Evolutionary conservation across 441 rosid genomes (phyloP), one percentile per base, ranked within the genome.

Genomic region (Populus tomentosa): DNA sequence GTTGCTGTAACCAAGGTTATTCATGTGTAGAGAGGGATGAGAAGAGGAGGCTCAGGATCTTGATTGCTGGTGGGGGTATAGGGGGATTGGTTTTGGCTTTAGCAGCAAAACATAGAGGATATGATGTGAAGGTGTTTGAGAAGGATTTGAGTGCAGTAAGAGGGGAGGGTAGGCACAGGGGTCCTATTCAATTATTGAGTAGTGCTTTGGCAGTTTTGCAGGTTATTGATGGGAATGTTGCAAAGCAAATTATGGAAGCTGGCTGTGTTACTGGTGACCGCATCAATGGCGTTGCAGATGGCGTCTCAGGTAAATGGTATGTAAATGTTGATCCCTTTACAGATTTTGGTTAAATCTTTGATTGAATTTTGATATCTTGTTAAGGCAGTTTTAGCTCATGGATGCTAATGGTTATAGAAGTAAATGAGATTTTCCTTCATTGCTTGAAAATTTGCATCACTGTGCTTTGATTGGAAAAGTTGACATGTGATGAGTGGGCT

Each of bases 271-370:
- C 79, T 26, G 85, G 83, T 13, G 77, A 83, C 80, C 66, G 83
- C n/a, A 75, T 75, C 70, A 80, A 75, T 73, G 86, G 86, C 73
- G 71, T 78, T 28, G 86, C 83, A 3, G 86, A 80, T 72, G 78
- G 78, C 18, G 23, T 67, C 32, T 75, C 78, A 7, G 78, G 78
- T 32, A 64, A 75, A 21, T 75, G 78, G 78, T 75, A 33, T 67
- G 72, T 35, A 7, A 53, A 40, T 5, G 56, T 28, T 66, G 11
- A 11, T 28, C 67, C 42, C 38, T 53, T 9, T 65, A 10, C 32
- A 21, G n/a, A 33, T 42, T 72, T 72, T 6, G 3, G 6, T 20
- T 32, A 24, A 3, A 2, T 72, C 6, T 36, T 2, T 26, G 28
- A 21, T 38, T 8, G 0, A 24, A 5, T 38, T 21, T 21, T 40